Percentiles rank a stretch among this genome's conserved stretches.
Evolutionary conservation across 1,284 basidiomycete species (phyloP).

Genomic region (Leccinum subrobustum): DNA sequence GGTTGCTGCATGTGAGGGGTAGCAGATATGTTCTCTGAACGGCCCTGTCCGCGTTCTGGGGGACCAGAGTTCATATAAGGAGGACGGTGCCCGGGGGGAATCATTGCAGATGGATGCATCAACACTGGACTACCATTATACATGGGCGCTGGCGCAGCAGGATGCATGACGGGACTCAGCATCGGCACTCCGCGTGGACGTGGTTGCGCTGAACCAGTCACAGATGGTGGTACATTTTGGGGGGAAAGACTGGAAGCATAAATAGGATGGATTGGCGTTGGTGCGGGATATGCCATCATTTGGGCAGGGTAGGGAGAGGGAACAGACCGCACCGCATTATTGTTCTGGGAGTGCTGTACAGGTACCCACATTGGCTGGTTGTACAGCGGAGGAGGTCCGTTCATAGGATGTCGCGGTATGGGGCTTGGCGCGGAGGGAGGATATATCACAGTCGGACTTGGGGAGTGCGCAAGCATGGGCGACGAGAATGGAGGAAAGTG

Average conservation of each 20-base stretch:
- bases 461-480: slow-evolving; percentile 68
- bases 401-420: slow-evolving; percentile 59
- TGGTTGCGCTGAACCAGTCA: slow-evolving; percentile 45
- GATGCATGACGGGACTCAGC: slow-evolving; percentile 69
- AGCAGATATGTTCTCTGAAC: slow-evolving; percentile 27
- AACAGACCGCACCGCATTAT: slow-evolving; percentile 54
- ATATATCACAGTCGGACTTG: slow-evolving; percentile 62
- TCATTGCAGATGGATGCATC: slow-evolving; percentile 52
- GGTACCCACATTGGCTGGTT: slow-evolving; percentile 67
- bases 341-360: slow-evolving; percentile 45
- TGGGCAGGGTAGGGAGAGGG: slow-evolving; percentile 62
- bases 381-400: slow-evolving; percentile 58
- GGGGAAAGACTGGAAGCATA: slow-evolving; percentile 51
- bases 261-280: slow-evolving; percentile 45
- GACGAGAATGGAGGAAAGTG: slow-evolving; percentile 59
- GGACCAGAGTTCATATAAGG: slow-evolving; percentile 28
- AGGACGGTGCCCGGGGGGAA: slow-evolving; percentile 31
- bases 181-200: slow-evolving; percentile 47
- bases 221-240: slow-evolving; percentile 39
- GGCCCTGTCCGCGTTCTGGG: slow-evolving; percentile 29
- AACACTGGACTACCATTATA: slow-evolving; percentile 67
- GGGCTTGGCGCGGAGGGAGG: slow-evolving; percentile 59
- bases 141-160: slow-evolving; percentile 50
- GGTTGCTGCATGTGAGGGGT: slow-evolving; percentile 31
- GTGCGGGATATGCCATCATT: slow-evolving; percentile 61